These are phyloP conservation scores for Ilyonectria mors-panacis DNA, from an alignment of 2,329 filamentous ascomycete species.

Conservation along the genomic window DNA sequence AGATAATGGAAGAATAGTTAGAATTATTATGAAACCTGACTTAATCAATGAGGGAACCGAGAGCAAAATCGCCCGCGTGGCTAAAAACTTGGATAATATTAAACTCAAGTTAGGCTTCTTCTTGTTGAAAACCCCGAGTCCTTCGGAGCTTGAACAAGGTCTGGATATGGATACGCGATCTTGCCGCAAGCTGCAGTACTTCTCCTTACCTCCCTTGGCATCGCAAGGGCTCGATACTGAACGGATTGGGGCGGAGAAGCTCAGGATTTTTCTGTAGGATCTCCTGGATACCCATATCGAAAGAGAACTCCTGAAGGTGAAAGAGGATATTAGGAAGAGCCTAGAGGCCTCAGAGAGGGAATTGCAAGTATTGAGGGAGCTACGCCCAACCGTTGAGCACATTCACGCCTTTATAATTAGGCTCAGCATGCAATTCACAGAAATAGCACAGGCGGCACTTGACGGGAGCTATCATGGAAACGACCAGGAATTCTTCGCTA, in stretches of 20 bases:
- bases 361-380: not conserved
- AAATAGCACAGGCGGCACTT: not conserved
- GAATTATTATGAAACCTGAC: constrained; percentile 62
- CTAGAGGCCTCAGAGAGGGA: constrained; percentile 10
- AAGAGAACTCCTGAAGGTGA: constrained; percentile 46
- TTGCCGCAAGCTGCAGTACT: constrained; percentile 58
- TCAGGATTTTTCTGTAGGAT: constrained; percentile 41
- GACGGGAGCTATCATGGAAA: constrained; percentile 4
- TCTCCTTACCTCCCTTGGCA: constrained; percentile 56
- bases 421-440: constrained; percentile 3
- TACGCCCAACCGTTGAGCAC: constrained; percentile 3
- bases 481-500: not conserved
- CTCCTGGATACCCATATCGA: constrained; percentile 49
- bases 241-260: constrained; percentile 38
- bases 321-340: constrained; percentile 39
- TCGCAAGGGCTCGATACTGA: constrained; percentile 38
- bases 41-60: constrained; percentile 45
- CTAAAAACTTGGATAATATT: constrained; percentile 54
- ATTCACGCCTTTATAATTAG: constrained; percentile 3
- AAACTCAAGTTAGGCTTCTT: constrained; percentile 58
- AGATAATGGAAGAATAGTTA: constrained; percentile 54
- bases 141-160: constrained; percentile 50
- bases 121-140: constrained; percentile 54
- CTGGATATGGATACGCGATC: constrained; percentile 53
- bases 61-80: constrained; percentile 46